Evolutionary conservation across 345 rosid species (phyloP).

Genomic region (Camelina hispida): DNA sequence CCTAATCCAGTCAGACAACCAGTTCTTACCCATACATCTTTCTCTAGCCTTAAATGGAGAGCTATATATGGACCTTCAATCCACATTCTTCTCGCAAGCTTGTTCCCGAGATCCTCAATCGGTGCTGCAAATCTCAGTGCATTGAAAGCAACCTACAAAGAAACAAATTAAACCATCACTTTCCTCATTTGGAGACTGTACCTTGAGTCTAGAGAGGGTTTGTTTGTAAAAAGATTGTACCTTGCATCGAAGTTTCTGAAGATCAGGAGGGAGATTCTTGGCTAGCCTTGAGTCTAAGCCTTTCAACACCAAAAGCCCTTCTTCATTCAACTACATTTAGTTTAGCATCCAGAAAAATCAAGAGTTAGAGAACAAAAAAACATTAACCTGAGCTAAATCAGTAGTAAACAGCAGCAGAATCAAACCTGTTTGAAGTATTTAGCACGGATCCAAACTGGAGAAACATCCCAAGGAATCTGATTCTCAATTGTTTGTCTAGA

Average conservation of each 20-base stretch:
- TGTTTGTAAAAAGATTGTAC: conserved; percentile 21
- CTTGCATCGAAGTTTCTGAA: conserved; percentile 85
- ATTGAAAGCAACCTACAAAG: conserved; percentile 68
- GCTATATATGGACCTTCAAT: conserved; percentile 79
- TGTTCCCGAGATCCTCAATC: conserved; percentile 65
- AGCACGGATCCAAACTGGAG: conserved; percentile 76
- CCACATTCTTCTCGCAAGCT: conserved; percentile 79
- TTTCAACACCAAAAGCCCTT: conserved; percentile 66
- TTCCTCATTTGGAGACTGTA: background rate
- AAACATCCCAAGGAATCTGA: conserved; percentile 62
- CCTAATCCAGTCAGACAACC: conserved; percentile 81
- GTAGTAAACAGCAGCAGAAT: conserved; percentile 12
- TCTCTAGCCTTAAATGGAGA: conserved; percentile 72
- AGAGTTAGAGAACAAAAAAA: background rate
- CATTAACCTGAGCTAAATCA: background rate
- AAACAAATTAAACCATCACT: background rate
- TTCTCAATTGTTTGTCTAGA: conserved; percentile 58
- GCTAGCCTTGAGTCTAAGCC: conserved; percentile 74
- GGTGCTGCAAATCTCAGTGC: conserved; percentile 65
- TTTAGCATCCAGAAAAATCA: background rate
- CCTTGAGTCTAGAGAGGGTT: too few species aligned
- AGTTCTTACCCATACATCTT: conserved; percentile 81
- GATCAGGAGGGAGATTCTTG: conserved; percentile 68
- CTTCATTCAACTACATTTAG: conserved; percentile 59
- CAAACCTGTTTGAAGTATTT: conserved; percentile 60